Evolutionary conservation across 2,329 filamentous ascomycete genomes (phyloP).

Genomic region (Botryotinia convoluta): DNA sequence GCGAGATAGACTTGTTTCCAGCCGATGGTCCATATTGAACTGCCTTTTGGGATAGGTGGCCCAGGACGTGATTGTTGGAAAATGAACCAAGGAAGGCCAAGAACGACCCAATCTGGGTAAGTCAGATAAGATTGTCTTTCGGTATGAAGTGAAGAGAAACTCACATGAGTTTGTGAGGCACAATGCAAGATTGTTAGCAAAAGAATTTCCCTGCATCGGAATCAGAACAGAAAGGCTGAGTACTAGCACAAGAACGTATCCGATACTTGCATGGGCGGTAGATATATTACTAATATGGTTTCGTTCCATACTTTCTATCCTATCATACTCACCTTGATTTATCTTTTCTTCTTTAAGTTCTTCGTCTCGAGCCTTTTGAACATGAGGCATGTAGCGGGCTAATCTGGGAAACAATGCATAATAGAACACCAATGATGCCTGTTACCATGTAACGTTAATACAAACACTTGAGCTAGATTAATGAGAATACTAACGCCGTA

Average conservation of each 20-base stretch:
- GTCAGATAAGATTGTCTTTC: neutral
- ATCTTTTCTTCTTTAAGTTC: slow-evolving; percentile 43
- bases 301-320: slow-evolving; percentile 43
- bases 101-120: slow-evolving; percentile 42
- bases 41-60: slow-evolving; percentile 42
- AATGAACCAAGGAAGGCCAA: slow-evolving; percentile 45
- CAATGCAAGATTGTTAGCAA: slow-evolving; percentile 42
- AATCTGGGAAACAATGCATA: slow-evolving; percentile 43
- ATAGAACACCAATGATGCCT: slow-evolving; percentile 44
- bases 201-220: slow-evolving; percentile 40
- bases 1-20: slow-evolving; percentile 44
- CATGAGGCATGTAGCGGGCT: slow-evolving; percentile 43
- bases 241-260: slow-evolving; percentile 42
- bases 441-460: neutral
- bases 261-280: slow-evolving; percentile 45
- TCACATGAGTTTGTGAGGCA: slow-evolving; percentile 44
- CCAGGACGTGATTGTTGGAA: slow-evolving; percentile 44
- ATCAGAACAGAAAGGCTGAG: slow-evolving; percentile 43
- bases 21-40: slow-evolving; percentile 42
- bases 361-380: slow-evolving; percentile 43
- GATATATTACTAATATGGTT: slow-evolving; percentile 45
- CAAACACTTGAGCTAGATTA: neutral
- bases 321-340: slow-evolving; percentile 41
- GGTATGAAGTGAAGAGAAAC: slow-evolving; percentile 21
- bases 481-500: slow-evolving; percentile 31